phyloP scores from a whole-genome alignment of 2,329 filamentous ascomycete genomes.

The Dendryphion nanum region DNA sequence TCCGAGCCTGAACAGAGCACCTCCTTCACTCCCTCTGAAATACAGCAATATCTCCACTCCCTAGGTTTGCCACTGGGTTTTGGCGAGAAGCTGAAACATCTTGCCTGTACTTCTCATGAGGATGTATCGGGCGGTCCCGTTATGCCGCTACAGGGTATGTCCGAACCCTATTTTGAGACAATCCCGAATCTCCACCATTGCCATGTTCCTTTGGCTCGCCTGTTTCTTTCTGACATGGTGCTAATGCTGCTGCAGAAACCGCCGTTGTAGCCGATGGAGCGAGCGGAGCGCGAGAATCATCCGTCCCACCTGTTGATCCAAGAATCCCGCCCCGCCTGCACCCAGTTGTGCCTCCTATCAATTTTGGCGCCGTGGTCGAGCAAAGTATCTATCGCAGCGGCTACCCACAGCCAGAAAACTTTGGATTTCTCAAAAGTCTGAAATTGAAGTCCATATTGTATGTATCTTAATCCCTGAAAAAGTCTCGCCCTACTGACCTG shows the following conservation, averaged over 20 bases:
- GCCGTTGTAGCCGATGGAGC: background rate
- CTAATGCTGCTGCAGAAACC: background rate
- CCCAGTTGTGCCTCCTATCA: slow-evolving; percentile 55
- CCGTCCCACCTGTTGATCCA: background rate
- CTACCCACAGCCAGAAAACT: slow-evolving; percentile 71
- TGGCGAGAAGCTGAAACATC: too few relatives aligned
- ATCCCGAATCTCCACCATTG: too few relatives aligned
- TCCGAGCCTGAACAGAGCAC: too few relatives aligned
- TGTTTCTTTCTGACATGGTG: too few relatives aligned
- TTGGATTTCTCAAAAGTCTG: slow-evolving; percentile 65
- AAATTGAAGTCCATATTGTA: slow-evolving; percentile 78
- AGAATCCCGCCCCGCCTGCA: slow-evolving; percentile 6
- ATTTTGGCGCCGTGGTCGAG: slow-evolving; percentile 73
- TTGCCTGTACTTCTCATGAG: slow-evolving; percentile 28
- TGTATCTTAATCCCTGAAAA: slow-evolving; percentile 24
- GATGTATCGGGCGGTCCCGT: slow-evolving; percentile 22
- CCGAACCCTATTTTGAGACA: too few relatives aligned
- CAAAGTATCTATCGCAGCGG: slow-evolving; percentile 77
- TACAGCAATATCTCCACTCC: too few relatives aligned
- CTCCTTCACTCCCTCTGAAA: too few relatives aligned
- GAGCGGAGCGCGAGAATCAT: background rate
- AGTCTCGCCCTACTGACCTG: slow-evolving; percentile 34
- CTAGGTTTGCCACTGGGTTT: too few relatives aligned
- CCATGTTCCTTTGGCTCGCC: too few relatives aligned
- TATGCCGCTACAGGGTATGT: slow-evolving; percentile 8